Base-by-base conservation (phyloP, 495 filamentous ascomycete genomes). In the Mycothermus thermophilus region DNA sequence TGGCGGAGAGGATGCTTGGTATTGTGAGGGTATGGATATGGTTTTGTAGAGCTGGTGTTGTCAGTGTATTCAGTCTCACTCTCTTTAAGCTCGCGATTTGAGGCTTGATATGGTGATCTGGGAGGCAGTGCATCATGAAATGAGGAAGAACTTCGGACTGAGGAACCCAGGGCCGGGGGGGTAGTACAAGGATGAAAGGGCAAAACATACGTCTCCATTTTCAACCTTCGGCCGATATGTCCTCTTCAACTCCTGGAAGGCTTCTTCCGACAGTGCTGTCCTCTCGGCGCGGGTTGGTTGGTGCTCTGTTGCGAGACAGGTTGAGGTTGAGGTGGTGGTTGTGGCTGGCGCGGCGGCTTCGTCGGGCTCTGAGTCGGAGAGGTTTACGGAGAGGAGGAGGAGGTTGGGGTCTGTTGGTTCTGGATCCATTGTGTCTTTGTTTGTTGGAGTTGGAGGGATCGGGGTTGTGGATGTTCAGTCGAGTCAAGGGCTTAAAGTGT, bases 191-290 rank as follows among this genome's bases (percentile, higher is more conserved):
- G 13, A 12, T 8, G 4, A 14, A 14, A 12, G 24, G 27, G 25
- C 3, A 5, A 10, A 14, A 35, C 40, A 1, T 51, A 64, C 64
- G 35, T 66, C 54, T 27, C 64, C 64, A 35, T 66, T 64, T 30
- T 69, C 63, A 8, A 66, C 35, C 29, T 66, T 66, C 4, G 52
- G 51, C 0, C 32, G 27, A 17, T 69, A 69, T 0, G 37, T 42
- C 4, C 37, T 45, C 34, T 54, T 55, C 1, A 69, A 50, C 0
- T 37, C 42, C 25, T 54, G 58, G 29, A 64, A 69, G 1, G 59
- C 58, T 0, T 42, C 44, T 21, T 69, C 59, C 0, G 63, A 62
- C 27, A 67, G 61, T 10, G 59, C 62, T 2, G 47, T 64, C 21
- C 62, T 46, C 12, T 52, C 57, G 0, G 50, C 46, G 1, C 51